Conservation (phyloP, 2,329 filamentous ascomycete species). For the Diaporthe longicolla region DNA sequence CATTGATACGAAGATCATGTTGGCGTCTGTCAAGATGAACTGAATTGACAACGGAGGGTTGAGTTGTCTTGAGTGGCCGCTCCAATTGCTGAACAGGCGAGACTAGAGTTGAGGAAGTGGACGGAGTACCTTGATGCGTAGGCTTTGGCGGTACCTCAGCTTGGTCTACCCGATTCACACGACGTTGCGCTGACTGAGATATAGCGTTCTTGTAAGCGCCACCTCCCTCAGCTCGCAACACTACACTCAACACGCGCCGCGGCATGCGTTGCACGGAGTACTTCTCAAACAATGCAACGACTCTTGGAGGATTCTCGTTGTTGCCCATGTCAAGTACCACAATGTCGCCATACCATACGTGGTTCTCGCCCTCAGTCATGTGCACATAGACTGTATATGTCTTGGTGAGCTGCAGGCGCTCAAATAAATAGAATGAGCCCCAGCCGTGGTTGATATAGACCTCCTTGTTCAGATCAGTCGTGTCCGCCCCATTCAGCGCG, state of each 20-base stretch:
- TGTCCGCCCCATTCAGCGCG: constrained; percentile 71
- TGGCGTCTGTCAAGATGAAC: background rate
- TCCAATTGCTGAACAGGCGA: background rate
- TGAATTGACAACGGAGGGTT: too few species aligned
- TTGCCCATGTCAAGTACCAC: constrained; percentile 64
- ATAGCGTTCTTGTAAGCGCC: constrained; percentile 13
- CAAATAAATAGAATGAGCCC: constrained; percentile 65
- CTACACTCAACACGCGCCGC: background rate
- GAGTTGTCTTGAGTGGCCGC: too few species aligned
- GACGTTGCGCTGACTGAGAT: background rate
- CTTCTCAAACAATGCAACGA: constrained; percentile 67
- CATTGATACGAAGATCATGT: background rate
- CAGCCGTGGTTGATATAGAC: constrained; percentile 73
- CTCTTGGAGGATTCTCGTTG: constrained; percentile 50
- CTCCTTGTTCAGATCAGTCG: constrained; percentile 65
- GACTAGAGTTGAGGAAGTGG: background rate
- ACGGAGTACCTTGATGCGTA: background rate
- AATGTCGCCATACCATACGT: constrained; percentile 67
- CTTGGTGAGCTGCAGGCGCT: constrained; percentile 59
- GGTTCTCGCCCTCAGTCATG: constrained; percentile 67
- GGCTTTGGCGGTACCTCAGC: background rate
- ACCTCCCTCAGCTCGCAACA: background rate
- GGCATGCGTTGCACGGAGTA: constrained; percentile 66
- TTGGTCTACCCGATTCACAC: background rate
- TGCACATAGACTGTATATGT: constrained; percentile 69